Base-by-base conservation (phyloP, 176 grass and related monocot species). In the Saccharum officinarum region DNA sequence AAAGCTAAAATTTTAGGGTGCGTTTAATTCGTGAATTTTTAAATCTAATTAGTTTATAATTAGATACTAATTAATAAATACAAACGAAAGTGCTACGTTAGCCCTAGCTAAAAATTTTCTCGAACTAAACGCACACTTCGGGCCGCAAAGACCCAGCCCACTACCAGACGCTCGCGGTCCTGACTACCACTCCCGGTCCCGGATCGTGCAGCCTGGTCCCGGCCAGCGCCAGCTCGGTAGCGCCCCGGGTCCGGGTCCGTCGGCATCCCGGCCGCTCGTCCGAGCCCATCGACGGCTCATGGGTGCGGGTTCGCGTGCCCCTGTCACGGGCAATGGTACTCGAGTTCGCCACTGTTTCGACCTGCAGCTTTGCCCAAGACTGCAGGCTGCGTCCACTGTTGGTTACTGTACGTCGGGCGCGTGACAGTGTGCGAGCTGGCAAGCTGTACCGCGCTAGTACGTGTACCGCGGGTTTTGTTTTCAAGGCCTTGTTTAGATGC, bases 261-360 rank as follows among this genome's bases (percentile, higher is more conserved):
- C 75, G 25, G 49, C 49, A 18, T 87, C 23, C 0, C 3, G 2
- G 9, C 63, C 71, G 79, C 25, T 69, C 45, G 42, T 76, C 33
- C 8, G n/a, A 4, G 44, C 0, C 23, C 71, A 34, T 17, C 22
- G 7, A 67, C 84, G 76, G 68, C 23, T 15, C 22, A 6, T 7
- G 0, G 0, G 20, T 14, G 54, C 7, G 10, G n/a, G 5, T 46
- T 42, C 6, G 12, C 4, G 65, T 61, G 39, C 33, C 23, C 38
- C 20, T 61, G 78, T 23, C 30, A 63, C 66, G 34, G 54, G 84
- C 41, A 50, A n/a, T 7, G 9, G 83, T 33, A 80, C 85, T 80
- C n/a, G 77, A 80, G 42, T 80, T 74, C 7, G 33, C n/a, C 1
- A 44, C 78, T 81, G 70, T 76, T 33, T 4, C 70, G 17, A 18